A percentile compares a stretch with the other conserved stretches of the same genome.
These are phyloP conservation scores for Arabidopsis lyrata DNA, from an alignment of 441 rosid species.

Conservation along the genomic window DNA sequence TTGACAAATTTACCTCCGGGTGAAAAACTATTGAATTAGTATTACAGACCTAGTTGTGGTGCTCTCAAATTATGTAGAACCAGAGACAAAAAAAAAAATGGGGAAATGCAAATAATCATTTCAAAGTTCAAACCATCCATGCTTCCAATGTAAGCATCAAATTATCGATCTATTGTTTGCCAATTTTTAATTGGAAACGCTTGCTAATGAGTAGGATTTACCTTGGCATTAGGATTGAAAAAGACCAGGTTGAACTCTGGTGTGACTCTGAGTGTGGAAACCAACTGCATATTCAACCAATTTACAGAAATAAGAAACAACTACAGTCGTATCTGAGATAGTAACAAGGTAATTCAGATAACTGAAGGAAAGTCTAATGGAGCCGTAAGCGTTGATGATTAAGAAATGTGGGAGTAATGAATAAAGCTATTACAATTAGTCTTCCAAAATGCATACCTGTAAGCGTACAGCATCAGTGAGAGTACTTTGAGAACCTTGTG, in stretches of 20 bases:
- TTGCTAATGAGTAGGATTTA: slow-evolving; percentile 44
- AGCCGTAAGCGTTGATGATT: slow-evolving; percentile 3
- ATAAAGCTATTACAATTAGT: slow-evolving; percentile 10
- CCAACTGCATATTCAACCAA: slow-evolving; percentile 73
- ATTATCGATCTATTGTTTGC: slow-evolving; percentile 15
- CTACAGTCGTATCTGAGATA: slow-evolving; percentile 13
- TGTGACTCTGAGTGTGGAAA: slow-evolving; percentile 77
- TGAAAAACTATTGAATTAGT: slow-evolving; percentile 30
- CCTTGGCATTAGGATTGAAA: slow-evolving; percentile 88
- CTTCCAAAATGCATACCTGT: slow-evolving; percentile 63
- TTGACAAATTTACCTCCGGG: slow-evolving; percentile 79
- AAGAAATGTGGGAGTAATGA: slow-evolving; percentile 5
- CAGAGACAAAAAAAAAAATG: slow-evolving; percentile 8
- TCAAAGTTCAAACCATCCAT: slow-evolving; percentile 19
- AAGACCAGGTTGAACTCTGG: slow-evolving; percentile 86
- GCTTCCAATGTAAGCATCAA: slow-evolving; percentile 11
- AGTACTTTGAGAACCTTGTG: slow-evolving; percentile 52
- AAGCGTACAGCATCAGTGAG: slow-evolving; percentile 84
- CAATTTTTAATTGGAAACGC: slow-evolving; percentile 2
- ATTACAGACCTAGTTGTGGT: slow-evolving; percentile 17
- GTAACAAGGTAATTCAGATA: slow-evolving; percentile 24
- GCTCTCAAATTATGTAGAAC: slow-evolving; percentile 18
- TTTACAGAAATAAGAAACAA: slow-evolving; percentile 27
- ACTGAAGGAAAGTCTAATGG: background rate
- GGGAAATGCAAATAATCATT: slow-evolving; percentile 19